A percentile compares a stretch with the other conserved stretches of the same genome.
phyloP scores from a whole-genome alignment of 2,329 filamentous ascomycete species.

The Fusarium temperatum region DNA sequence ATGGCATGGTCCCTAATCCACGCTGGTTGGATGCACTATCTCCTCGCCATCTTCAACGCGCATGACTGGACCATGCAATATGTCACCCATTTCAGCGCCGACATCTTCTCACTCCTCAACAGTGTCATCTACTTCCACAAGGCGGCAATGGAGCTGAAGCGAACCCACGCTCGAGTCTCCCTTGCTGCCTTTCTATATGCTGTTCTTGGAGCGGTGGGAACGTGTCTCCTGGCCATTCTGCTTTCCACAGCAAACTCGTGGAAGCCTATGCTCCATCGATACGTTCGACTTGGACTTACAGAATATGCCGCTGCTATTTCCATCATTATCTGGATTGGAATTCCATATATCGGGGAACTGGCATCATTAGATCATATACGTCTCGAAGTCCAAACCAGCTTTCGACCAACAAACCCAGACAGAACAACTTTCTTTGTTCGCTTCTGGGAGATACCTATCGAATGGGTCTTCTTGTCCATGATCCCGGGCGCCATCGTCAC shows the following conservation, averaged over 20 bases:
- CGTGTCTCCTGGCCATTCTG: slow-evolving; percentile 69
- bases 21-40: slow-evolving; percentile 70
- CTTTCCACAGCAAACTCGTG: slow-evolving; percentile 69
- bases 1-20: slow-evolving; percentile 76
- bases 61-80: slow-evolving; percentile 78
- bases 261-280: slow-evolving; percentile 69
- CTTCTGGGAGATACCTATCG: slow-evolving; percentile 69
- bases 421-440: slow-evolving; percentile 66
- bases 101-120: slow-evolving; percentile 73
- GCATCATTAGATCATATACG: slow-evolving; percentile 65
- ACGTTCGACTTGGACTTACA: slow-evolving; percentile 66
- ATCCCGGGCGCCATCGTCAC: slow-evolving; percentile 72
- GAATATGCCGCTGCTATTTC: slow-evolving; percentile 74
- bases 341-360: slow-evolving; percentile 70
- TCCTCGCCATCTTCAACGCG: slow-evolving; percentile 72
- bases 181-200: slow-evolving; percentile 72
- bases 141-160: slow-evolving; percentile 69
- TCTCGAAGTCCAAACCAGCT: slow-evolving; percentile 63
- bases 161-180: slow-evolving; percentile 64
- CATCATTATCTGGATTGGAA: slow-evolving; percentile 71
- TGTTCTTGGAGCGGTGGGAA: slow-evolving; percentile 70
- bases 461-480: slow-evolving; percentile 69
- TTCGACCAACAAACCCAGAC: slow-evolving; percentile 65
- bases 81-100: slow-evolving; percentile 72
- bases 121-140: slow-evolving; percentile 76